Evolutionary conservation across 1,284 basidiomycete species (phyloP).

Genomic region (Boletus smithii): DNA sequence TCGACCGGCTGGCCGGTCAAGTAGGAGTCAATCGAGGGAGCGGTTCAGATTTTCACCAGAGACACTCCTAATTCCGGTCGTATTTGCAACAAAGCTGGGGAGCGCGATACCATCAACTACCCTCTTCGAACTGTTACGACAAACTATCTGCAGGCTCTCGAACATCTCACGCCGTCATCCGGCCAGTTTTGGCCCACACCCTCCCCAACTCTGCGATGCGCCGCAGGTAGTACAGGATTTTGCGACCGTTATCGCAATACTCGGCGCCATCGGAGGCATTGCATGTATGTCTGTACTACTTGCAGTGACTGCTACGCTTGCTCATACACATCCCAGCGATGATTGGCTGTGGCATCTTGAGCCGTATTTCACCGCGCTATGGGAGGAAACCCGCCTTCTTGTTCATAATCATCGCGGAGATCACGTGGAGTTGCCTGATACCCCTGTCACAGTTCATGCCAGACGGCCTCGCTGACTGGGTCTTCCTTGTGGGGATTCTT

Average conservation of each 20-base stretch:
- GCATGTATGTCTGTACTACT: slow-evolving; percentile 19
- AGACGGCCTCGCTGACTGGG: slow-evolving; percentile 10
- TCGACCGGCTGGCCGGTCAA: too few relatives aligned
- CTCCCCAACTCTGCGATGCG: slow-evolving; percentile 24
- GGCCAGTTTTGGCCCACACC: slow-evolving; percentile 3
- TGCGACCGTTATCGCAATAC: slow-evolving; percentile 16
- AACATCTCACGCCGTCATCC: slow-evolving; percentile 16
- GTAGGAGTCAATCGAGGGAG: too few relatives aligned
- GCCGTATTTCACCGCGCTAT: slow-evolving; percentile 26
- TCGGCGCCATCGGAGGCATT: slow-evolving; percentile 16
- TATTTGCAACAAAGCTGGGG: slow-evolving; percentile 25
- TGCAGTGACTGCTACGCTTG: neutral
- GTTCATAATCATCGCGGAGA: slow-evolving; percentile 14
- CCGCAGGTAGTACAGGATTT: slow-evolving; percentile 25
- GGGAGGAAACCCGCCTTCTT: slow-evolving; percentile 34
- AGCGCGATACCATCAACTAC: slow-evolving; percentile 28
- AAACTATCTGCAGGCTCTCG: slow-evolving; percentile 30
- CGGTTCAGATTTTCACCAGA: neutral
- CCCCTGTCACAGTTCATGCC: slow-evolving; percentile 18
- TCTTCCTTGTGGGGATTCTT: slow-evolving; percentile 23
- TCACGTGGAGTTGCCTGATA: slow-evolving; percentile 19
- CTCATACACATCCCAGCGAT: slow-evolving; percentile 18
- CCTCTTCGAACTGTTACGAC: slow-evolving; percentile 27
- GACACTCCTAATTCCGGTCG: slow-evolving; percentile 30
- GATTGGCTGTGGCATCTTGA: slow-evolving; percentile 21